Conservation (phyloP, 805 yeast species). For the Starmerella vaccinii region DNA sequence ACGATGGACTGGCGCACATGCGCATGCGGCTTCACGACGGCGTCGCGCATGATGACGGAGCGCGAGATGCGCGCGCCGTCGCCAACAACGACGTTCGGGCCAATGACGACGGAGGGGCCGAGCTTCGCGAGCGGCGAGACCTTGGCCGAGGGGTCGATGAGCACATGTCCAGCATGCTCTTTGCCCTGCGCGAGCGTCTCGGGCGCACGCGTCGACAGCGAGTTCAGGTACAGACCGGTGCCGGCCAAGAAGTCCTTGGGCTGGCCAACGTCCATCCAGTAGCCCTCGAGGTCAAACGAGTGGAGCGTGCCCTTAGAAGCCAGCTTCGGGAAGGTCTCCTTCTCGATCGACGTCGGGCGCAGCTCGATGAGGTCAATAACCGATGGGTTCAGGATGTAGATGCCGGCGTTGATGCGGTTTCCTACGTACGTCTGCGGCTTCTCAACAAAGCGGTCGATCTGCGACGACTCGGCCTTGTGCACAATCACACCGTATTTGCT, state of each 20-base stretch:
- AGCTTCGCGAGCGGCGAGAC: constrained; percentile 86
- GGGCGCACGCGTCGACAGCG: constrained; percentile 73
- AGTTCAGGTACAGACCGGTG: constrained; percentile 79
- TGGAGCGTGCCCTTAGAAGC: constrained; percentile 81
- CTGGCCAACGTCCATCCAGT: constrained; percentile 99
- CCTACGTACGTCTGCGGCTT: constrained; percentile 99
- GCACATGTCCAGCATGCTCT: constrained; percentile 78
- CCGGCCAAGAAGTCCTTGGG: constrained; percentile 99
- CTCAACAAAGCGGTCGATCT: constrained; percentile 97
- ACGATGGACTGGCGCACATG: constrained; percentile 95
- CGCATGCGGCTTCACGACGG: constrained; percentile 91
- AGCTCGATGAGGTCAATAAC: constrained; percentile 93
- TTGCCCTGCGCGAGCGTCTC: constrained; percentile 52
- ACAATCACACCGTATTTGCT: constrained; percentile 99
- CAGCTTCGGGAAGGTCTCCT: constrained; percentile 96
- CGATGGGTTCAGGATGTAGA: constrained; percentile 93
- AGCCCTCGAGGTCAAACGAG: constrained; percentile 96
- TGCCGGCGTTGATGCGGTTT: constrained; percentile 99
- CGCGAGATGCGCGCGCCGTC: constrained; percentile 98
- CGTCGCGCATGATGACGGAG: constrained; percentile 84
- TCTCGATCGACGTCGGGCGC: constrained; percentile 98
- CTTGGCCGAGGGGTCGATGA: constrained; percentile 91
- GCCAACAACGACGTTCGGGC: constrained; percentile 91
- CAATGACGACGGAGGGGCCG: constrained; percentile 96
- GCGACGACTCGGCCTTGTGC: constrained; percentile 86